Evolutionary conservation across 345 rosid species (phyloP).

Genomic region (Microcos paniculata): DNA sequence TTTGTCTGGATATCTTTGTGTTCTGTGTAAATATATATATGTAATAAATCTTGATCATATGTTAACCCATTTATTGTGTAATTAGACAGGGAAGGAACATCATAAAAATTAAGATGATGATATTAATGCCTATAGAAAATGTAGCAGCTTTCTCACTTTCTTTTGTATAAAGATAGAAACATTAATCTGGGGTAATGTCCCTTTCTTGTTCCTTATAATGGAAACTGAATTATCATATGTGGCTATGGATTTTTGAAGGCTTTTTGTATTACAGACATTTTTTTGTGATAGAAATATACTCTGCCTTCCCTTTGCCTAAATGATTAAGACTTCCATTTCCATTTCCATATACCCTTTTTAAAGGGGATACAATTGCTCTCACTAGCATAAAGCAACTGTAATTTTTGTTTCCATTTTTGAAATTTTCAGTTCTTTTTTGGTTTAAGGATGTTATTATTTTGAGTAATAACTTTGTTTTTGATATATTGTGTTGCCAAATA

Average conservation of each 20-base stretch:
- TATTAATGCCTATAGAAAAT: neutral
- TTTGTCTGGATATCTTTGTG: neutral
- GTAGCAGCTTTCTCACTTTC: neutral
- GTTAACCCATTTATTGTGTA: neutral
- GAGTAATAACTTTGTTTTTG: neutral
- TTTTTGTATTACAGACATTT: neutral
- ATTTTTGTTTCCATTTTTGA: neutral
- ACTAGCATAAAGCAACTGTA: neutral
- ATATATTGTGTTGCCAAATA: neutral
- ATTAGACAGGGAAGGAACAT: neutral
- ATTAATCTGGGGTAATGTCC: neutral
- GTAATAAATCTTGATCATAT: neutral
- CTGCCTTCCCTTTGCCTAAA: neutral
- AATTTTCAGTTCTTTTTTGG: neutral
- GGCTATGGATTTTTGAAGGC: neutral
- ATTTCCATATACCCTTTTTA: neutral
- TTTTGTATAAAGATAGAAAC: neutral
- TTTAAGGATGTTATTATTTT: neutral
- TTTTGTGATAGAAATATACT: neutral
- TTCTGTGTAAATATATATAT: neutral
- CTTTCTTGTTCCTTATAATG: neutral
- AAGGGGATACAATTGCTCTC: neutral
- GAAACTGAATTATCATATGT: neutral
- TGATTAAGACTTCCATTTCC: neutral
- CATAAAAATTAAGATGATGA: neutral